A percentile compares a stretch with the other conserved stretches of the same genome.
These are phyloP conservation scores for Sophora flavescens DNA, from an alignment of 306 rosid genomes.

Conservation along the genomic window DNA sequence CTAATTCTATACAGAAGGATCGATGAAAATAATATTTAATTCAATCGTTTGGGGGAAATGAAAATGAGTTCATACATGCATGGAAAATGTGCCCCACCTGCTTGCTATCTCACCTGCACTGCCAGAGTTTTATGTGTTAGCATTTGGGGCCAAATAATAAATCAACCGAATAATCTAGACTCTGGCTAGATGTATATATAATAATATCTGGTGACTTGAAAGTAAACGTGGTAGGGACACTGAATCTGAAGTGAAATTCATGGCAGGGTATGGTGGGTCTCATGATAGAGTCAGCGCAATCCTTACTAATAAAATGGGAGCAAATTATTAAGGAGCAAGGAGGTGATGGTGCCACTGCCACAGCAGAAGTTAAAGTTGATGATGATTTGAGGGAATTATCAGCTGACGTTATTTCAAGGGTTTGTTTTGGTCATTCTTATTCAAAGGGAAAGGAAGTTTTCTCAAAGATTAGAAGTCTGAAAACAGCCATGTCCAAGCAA, in stretches of 20 bases:
- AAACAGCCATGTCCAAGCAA: conserved; percentile 60
- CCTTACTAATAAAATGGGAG: conserved; percentile 73
- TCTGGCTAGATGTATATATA: background rate
- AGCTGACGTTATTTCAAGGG: conserved; percentile 91
- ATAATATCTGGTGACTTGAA: background rate
- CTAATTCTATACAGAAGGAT: background rate
- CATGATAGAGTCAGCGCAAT: conserved; percentile 72
- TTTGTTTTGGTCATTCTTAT: conserved; percentile 89
- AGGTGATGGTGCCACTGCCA: conserved; percentile 11
- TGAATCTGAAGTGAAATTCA: conserved; percentile 10
- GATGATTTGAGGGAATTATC: conserved; percentile 71
- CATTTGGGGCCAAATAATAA: conserved; percentile 13
- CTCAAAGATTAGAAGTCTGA: conserved; percentile 78
- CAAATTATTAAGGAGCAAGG: conserved; percentile 55
- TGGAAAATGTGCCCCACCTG: background rate
- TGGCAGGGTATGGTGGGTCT: conserved; percentile 84
- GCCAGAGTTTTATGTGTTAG: conserved; percentile 18
- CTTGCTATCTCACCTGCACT: conserved; percentile 6
- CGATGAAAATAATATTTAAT: background rate
- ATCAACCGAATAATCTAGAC: conserved; percentile 6
- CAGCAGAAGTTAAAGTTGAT: conserved; percentile 74
- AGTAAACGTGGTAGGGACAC: conserved; percentile 30
- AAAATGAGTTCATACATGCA: conserved; percentile 13
- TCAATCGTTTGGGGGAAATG: conserved; percentile 11
- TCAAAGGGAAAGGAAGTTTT: conserved; percentile 76